Evolutionary conservation across 345 rosid species (phyloP), one percentile per base, ranked within the genome.

Genomic region (Cardamine chenopodiifolia): DNA sequence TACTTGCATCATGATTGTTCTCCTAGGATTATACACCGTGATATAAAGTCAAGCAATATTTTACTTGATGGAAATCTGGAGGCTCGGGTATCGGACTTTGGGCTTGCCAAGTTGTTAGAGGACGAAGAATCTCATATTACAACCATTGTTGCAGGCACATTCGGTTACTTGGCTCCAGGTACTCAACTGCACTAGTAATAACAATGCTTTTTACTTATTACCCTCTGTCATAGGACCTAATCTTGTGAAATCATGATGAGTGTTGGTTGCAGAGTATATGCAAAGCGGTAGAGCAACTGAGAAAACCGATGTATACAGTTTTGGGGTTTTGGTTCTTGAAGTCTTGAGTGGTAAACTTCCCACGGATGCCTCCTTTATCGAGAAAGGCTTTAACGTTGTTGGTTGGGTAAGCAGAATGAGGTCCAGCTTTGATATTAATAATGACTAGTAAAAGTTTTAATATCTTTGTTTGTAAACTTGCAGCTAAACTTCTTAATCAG

Each of bases 121-220:
- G 98, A 93, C 65, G 96, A 91, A 78, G 98, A 93, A 82, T 87
- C 98, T 40, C 98, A 93, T 72, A 93, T 93, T 70, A 93, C 98
- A 22, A 93, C 98, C 62, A 86, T 91, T 73, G 98, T 93, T 77
- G 98, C 97, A 12, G 98, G 98, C 68, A 93, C 97, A 67, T 93
- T 93, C 71, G 98, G 98, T 77, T 93, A 93, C 77, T 76, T 93
- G 68, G 98, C 98, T 80, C 98, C 97, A 70, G 97, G 98, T 93
- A 79, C 75, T 88, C 58, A 60, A 18, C 54, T 32, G 22, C 34
- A 20, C 62, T 15, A 62, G 37, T 70, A 62, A 45, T 22, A 49
- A 48, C 25, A 72, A 9, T 70, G 26, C 35, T 37, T 64, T 29
- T 23, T 11, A 49, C 29, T 17, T 52, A 40, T 39, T 8, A 62